Conservation (phyloP, 129 eudicot species). For the Glebionis coronaria region DNA sequence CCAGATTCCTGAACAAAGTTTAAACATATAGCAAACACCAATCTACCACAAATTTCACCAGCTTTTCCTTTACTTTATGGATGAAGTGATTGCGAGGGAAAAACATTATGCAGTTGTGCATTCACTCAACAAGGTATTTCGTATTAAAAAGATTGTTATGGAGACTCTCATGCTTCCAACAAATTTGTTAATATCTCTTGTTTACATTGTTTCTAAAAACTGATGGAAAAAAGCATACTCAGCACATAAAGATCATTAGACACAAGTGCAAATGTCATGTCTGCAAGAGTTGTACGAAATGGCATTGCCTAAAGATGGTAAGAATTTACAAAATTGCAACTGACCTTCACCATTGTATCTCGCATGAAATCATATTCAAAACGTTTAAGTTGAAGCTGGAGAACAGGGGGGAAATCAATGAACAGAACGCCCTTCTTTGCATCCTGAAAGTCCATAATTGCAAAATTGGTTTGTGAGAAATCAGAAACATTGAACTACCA, state of each 20-base stretch:
- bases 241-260: conserved; percentile 2
- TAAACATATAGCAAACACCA: neutral
- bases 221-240: conserved; percentile 9
- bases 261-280: neutral
- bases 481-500: no score
- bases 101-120: neutral
- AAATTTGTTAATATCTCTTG: neutral
- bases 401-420: conserved; percentile 97
- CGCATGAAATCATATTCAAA: conserved; percentile 96
- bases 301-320: conserved; percentile 3
- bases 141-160: neutral
- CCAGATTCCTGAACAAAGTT: neutral
- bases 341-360: conserved; percentile 98
- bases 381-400: conserved; percentile 92
- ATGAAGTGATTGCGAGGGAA: conserved; percentile 3
- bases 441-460: conserved; percentile 55
- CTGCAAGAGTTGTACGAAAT: neutral
- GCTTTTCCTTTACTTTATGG: neutral
- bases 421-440: conserved; percentile 94
- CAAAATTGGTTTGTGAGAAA: conserved; percentile 15
- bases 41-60: neutral
- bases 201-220: neutral
- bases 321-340: conserved; percentile 15
- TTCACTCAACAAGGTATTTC: neutral
- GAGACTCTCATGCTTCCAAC: conserved; percentile 8